Evolutionary conservation across 805 yeast genomes (phyloP).

Genomic region (Ogataea methanolica): DNA sequence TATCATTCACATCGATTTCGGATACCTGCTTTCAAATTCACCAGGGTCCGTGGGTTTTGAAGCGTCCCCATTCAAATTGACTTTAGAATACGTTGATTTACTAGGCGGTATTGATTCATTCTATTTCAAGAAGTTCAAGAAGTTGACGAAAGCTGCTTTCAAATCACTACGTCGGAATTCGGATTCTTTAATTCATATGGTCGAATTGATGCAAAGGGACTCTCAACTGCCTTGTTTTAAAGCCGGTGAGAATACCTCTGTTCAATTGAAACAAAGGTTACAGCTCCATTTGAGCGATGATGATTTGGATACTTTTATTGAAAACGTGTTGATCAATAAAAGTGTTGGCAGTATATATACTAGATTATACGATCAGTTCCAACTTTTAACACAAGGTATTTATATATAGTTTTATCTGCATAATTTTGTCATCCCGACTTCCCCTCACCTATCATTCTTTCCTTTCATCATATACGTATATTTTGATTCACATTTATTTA

Average conservation of each 20-base stretch:
- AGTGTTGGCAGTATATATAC: constrained; percentile 88
- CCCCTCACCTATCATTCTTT: neutral
- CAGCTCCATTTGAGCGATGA: constrained; percentile 70
- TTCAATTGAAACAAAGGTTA: constrained; percentile 73
- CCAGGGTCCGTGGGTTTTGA: constrained; percentile 98
- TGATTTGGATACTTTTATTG: constrained; percentile 77
- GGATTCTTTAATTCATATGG: constrained; percentile 73
- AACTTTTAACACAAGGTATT: constrained; percentile 91
- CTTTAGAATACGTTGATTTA: constrained; percentile 83
- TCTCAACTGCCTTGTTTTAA: constrained; percentile 88
- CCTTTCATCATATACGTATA: neutral
- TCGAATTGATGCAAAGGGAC: constrained; percentile 91
- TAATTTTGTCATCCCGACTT: neutral
- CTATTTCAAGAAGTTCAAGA: constrained; percentile 54
- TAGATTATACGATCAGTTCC: constrained; percentile 91
- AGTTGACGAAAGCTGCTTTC: constrained; percentile 68
- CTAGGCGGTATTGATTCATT: constrained; percentile 74
- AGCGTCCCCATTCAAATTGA: constrained; percentile 93
- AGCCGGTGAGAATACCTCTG: constrained; percentile 80
- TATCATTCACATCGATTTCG: constrained; percentile 92
- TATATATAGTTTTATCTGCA: constrained; percentile 43
- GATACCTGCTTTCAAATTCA: constrained; percentile 84
- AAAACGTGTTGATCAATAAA: constrained; percentile 66
- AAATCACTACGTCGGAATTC: constrained; percentile 66
- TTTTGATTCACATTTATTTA: neutral